A percentile compares a stretch with the other conserved stretches of the same genome.
phyloP scores from a whole-genome alignment of 1,284 basidiomycete species.

The Irpex sp. region DNA sequence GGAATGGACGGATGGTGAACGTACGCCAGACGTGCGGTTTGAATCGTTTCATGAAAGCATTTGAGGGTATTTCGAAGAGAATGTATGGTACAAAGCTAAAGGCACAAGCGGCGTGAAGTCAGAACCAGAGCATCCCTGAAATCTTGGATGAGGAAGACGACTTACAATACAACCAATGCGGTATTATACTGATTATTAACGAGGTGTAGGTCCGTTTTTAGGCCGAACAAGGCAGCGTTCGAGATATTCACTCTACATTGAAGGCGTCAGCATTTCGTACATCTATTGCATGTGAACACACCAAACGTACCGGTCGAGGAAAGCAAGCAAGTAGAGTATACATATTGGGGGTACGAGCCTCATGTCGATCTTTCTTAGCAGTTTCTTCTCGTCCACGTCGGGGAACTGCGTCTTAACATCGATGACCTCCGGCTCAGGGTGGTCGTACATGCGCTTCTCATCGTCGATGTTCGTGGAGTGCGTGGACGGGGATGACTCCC shows the following conservation, averaged over 20 bases:
- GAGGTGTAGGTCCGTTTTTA: constrained; percentile 27
- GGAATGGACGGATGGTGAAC: constrained; percentile 7
- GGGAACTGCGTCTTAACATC: constrained; percentile 18
- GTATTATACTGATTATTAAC: constrained; percentile 26
- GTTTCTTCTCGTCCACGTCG: constrained; percentile 23
- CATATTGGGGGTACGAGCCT: constrained; percentile 27
- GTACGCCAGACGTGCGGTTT: constrained; percentile 29
- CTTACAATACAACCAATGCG: constrained; percentile 30
- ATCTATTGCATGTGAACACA: neutral
- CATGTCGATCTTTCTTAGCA: constrained; percentile 28
- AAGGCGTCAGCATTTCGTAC: neutral
- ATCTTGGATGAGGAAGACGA: neutral
- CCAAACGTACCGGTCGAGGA: constrained; percentile 28
- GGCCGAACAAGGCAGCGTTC: constrained; percentile 27
- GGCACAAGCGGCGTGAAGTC: too few species aligned
- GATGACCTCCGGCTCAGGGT: constrained; percentile 10
- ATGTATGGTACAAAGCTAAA: constrained; percentile 30
- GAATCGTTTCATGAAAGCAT: constrained; percentile 28
- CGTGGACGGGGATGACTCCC: neutral
- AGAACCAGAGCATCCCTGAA: too few species aligned
- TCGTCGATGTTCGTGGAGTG: constrained; percentile 4
- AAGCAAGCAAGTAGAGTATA: constrained; percentile 27
- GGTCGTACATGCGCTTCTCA: constrained; percentile 7
- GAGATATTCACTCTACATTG: constrained; percentile 27
- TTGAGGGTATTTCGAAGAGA: constrained; percentile 31